These are phyloP conservation scores for Talaromyces verruculosus DNA, from an alignment of 2,329 filamentous ascomycete species.

Conservation along the genomic window DNA sequence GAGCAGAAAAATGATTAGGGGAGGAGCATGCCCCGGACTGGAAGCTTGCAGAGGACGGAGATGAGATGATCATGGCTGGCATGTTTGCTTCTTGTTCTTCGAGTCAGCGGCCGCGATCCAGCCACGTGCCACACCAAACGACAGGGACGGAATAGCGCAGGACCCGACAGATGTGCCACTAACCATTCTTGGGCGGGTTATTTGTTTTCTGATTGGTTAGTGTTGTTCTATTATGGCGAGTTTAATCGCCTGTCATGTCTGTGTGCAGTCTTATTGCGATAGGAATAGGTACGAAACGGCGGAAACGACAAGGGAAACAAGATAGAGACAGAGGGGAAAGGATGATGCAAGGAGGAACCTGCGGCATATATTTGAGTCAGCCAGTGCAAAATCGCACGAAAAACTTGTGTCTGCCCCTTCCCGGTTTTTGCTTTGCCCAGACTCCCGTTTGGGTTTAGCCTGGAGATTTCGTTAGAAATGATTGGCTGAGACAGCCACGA, in stretches of 20 bases:
- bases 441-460: not conserved
- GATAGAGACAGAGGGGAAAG: not conserved
- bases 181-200: not conserved
- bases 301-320: too few relatives aligned
- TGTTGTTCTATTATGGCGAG: not conserved
- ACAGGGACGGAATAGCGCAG: conserved; percentile 15
- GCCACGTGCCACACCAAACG: conserved; percentile 17
- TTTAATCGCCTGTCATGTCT: not conserved
- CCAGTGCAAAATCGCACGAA: not conserved
- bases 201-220: not conserved
- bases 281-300: not conserved
- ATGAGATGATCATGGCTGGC: conserved; percentile 41
- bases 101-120: conserved; percentile 14
- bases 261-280: not conserved
- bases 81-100: conserved; percentile 6
- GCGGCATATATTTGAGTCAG: not conserved
- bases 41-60: conserved; percentile 40
- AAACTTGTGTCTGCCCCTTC: not conserved
- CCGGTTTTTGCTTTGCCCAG: not conserved
- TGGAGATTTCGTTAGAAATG: not conserved
- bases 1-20: conserved; percentile 23
- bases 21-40: conserved; percentile 33
- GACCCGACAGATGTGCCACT: conserved; percentile 3
- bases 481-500: not conserved
- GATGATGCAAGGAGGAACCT: not conserved